Evolutionary conservation across 306 rosid genomes (phyloP), one percentile per base, ranked within the genome.

Genomic region (Cicer pinnatifidum): DNA sequence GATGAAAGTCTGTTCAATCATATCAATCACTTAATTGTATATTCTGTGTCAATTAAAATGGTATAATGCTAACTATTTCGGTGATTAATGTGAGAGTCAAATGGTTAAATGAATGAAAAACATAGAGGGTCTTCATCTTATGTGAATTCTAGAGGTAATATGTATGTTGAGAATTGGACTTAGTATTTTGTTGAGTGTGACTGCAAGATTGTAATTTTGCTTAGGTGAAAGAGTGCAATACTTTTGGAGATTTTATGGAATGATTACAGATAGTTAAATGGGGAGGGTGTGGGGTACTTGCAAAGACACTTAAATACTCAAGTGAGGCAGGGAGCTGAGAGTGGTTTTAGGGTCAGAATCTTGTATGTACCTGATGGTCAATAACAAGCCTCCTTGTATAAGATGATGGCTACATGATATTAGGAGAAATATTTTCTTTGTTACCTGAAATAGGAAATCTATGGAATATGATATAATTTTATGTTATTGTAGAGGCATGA

Each of bases 361-460:
- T 7, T 58, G 8, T 57, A 8, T 58, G 60, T 19, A 20, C 9
- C 33, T 16, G 28, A 28, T 52, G 59, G 17, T 52, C 23, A 52
- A 52, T 52, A 28, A 28, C 35, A 4, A 16, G 59, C 28, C 59
- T 52, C 28, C 59, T 52, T 52, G 23, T 52, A 1, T 52, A 52
- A 9, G 48, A 44, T 44, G 59, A 52, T 52, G 59, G 59, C 17
- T 52, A 16, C 59, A 9, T 15, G 9, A 17, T 54, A 8, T 19
- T 17, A 8, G 60, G 60, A 17, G 60, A 54, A 28, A 28, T 28
- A 3, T 19, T 17, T 54, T 3, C 60, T 1, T 53, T 54, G 60
- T 54, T 19, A 54, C 35, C 28, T 54, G 11, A 54, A 54, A 54
- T 54, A 19, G 60, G 60, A 54, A 54, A 54, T 54, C 12, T 54